Evolutionary conservation across 2,329 filamentous ascomycete genomes (phyloP), one percentile per base, ranked within the genome.

Genomic region (Macrophomina phaseolina): DNA sequence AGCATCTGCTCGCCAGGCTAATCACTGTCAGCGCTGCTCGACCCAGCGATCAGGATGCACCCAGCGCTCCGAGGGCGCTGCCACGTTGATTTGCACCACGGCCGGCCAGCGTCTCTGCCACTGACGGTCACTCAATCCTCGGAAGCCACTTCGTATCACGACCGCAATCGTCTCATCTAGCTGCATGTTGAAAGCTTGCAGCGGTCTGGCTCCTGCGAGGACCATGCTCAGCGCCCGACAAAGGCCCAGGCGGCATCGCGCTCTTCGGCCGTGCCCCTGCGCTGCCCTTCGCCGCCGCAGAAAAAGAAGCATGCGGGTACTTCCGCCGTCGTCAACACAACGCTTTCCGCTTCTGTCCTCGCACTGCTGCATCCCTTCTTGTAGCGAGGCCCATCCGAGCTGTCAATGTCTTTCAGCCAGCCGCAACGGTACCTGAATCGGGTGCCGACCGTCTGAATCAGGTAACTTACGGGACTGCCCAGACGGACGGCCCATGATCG

Each of bases 71-170:
- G 6, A 7, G 18, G 23, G 34, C 51, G 52, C 52, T 56, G 18
- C 53, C 53, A 48, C 30, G 56, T 48, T 61, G 38, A 42, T 32
- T 14, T 16, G 56, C 58, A 23, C 58, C 42, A 49, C 58, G 30
- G 46, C 18, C n/a, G 11, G 45, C 40, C 3, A n/a, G n/a, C 28
- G n/a, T 30, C 48, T 3, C 28, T 51, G 18, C 7, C 23, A 11
- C 32, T 14, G 23, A 23, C 23, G 23, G 23, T 1, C 23, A 9
- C 28, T 23, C 14, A 18, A 23, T 7, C 6, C 46, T 3, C 2
- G 16, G 4, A 9, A 32, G 49, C 30, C 52, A 55, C 52, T 23
- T 14, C 52, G 52, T 55, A 40, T 55, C 32, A 1, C 11, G 32
- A 6, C 51, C 14, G 6, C 16, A 36, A 11, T 36, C 51, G 51